Evolutionary conservation across 2,329 filamentous ascomycete genomes (phyloP).

Genomic region (Nannizzia gypsea): DNA sequence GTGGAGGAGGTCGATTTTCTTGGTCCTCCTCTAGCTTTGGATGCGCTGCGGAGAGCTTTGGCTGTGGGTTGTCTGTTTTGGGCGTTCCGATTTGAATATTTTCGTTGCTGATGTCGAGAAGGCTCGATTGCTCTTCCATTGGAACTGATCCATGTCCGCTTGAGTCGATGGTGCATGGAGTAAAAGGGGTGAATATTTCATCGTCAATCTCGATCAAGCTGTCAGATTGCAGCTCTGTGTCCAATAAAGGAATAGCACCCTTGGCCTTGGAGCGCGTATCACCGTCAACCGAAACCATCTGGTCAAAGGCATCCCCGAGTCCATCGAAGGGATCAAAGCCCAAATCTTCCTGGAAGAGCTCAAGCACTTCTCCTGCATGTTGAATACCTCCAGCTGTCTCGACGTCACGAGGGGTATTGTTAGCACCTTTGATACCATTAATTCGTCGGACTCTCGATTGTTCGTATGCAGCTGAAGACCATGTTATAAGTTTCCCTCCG

Average conservation of each 20-base stretch:
- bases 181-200: not conserved
- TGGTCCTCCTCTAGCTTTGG: not conserved
- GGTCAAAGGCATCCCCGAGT: slow-evolving; percentile 9
- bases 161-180: not conserved
- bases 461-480: not conserved
- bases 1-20: not conserved
- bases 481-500: slow-evolving; percentile 1
- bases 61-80: not conserved
- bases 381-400: slow-evolving; percentile 25
- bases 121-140: not conserved
- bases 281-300: not conserved
- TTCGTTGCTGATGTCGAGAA: slow-evolving; percentile 7
- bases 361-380: slow-evolving; percentile 26
- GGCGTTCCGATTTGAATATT: not conserved
- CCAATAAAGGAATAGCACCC: not conserved
- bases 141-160: not conserved
- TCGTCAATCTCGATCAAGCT: slow-evolving; percentile 4
- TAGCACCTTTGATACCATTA: not conserved
- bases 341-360: slow-evolving; percentile 18
- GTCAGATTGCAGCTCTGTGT: not conserved
- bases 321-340: slow-evolving; percentile 9
- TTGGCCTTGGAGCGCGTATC: not conserved
- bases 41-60: not conserved
- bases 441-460: slow-evolving; percentile 5
- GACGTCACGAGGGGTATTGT: slow-evolving; percentile 14